Evolutionary conservation across 805 yeast genomes (phyloP).

Genomic region (Nakazawaea populi): DNA sequence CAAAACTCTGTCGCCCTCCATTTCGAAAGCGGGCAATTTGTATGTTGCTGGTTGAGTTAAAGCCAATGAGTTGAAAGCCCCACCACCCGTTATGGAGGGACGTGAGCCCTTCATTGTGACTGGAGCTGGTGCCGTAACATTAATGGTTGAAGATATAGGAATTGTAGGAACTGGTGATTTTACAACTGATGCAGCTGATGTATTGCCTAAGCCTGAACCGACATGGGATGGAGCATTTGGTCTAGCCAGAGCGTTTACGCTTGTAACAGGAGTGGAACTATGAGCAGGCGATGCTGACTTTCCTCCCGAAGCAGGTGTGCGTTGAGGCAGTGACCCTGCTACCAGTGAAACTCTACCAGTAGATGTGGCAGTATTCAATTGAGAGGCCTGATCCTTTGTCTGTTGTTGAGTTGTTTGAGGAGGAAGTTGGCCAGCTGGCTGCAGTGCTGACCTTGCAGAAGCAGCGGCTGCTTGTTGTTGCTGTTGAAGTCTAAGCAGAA

Average conservation of each 20-base stretch:
- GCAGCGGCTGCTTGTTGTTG: constrained; percentile 12
- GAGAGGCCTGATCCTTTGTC: not conserved
- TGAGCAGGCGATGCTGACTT: constrained; percentile 17
- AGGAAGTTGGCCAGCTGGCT: constrained; percentile 2
- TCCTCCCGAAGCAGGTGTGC: constrained; percentile 8
- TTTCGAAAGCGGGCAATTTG: constrained; percentile 76
- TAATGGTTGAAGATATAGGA: constrained; percentile 65
- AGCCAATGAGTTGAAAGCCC: constrained; percentile 64
- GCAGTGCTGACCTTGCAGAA: constrained; percentile 13
- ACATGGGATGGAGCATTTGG: constrained; percentile 22
- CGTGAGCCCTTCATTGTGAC: constrained; percentile 62
- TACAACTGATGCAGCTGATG: constrained; percentile 21
- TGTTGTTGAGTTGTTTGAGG: constrained; percentile 10
- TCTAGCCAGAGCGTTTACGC: constrained; percentile 44
- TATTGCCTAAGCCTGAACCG: constrained; percentile 10
- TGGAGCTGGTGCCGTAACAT: constrained; percentile 61
- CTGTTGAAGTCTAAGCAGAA: constrained; percentile 1
- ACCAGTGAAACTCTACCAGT: constrained; percentile 8
- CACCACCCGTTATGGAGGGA: constrained; percentile 82
- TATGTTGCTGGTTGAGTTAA: constrained; percentile 71
- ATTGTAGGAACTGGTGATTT: constrained; percentile 58
- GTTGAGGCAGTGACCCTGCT: constrained; percentile 8
- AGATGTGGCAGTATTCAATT: constrained; percentile 11
- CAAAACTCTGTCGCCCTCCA: constrained; percentile 76
- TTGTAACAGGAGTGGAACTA: constrained; percentile 33